These are phyloP conservation scores for Mrakia gelida DNA, from an alignment of 768 basidiomycete species.

Conservation along the genomic window DNA sequence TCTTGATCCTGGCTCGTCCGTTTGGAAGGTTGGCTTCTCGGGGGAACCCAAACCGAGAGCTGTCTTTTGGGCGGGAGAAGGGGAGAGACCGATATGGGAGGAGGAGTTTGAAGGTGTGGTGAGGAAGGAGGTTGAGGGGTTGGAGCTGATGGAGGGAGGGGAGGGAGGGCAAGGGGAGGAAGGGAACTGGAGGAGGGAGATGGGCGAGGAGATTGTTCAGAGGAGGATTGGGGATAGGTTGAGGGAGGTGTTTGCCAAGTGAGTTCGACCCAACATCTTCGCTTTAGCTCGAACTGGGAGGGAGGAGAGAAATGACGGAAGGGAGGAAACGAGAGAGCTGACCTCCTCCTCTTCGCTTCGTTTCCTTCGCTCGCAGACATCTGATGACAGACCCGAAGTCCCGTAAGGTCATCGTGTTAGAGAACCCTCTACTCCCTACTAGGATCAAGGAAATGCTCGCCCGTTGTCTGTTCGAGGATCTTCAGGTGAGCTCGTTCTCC, in stretches of 20 bases:
- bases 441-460: slow-evolving; percentile 85
- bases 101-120: slow-evolving; percentile 26
- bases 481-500: slow-evolving; percentile 58
- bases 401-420: slow-evolving; percentile 86
- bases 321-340: background rate
- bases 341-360: background rate
- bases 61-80: slow-evolving; percentile 57
- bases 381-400: slow-evolving; percentile 91
- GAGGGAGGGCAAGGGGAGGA: slow-evolving; percentile 26
- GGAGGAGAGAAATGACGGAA: background rate
- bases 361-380: slow-evolving; percentile 53
- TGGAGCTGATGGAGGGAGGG: slow-evolving; percentile 31
- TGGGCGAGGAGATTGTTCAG: slow-evolving; percentile 64
- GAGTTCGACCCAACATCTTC: slow-evolving; percentile 35
- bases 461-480: slow-evolving; percentile 78
- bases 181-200: slow-evolving; percentile 38
- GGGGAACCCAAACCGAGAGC: slow-evolving; percentile 88
- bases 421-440: slow-evolving; percentile 79
- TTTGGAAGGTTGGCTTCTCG: slow-evolving; percentile 98
- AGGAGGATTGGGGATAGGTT: slow-evolving; percentile 65
- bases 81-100: slow-evolving; percentile 27
- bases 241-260: slow-evolving; percentile 82
- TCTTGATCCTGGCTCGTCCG: slow-evolving; percentile 85
- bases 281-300: too few relatives aligned
- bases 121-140: slow-evolving; percentile 40